Evolutionary conservation across 805 yeast genomes (phyloP).

Genomic region (Tetrapisispora taiwanensis): DNA sequence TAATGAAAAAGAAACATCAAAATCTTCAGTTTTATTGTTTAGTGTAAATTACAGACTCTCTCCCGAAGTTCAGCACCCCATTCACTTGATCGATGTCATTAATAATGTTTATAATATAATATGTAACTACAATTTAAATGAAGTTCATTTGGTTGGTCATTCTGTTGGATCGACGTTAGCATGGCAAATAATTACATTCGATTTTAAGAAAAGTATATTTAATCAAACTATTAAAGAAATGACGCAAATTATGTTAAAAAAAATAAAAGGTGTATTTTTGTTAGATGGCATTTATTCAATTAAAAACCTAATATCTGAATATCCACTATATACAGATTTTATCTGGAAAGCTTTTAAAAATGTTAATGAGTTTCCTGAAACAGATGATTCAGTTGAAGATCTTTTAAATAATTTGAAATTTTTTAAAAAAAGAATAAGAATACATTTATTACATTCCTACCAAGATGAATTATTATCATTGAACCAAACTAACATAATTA

Average conservation of each 20-base stretch:
- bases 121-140: constrained; percentile 17
- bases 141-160: constrained; percentile 49
- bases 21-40: constrained; percentile 17
- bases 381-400: background rate
- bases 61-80: constrained; percentile 53
- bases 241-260: constrained; percentile 6
- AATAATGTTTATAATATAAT: constrained; percentile 30
- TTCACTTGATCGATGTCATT: constrained; percentile 47
- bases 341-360: constrained; percentile 48
- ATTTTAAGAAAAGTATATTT: background rate
- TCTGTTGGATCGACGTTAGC: constrained; percentile 70
- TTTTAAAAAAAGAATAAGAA: background rate
- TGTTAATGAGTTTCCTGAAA: background rate
- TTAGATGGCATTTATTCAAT: constrained; percentile 67
- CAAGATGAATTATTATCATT: constrained; percentile 55
- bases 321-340: constrained; percentile 48
- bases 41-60: constrained; percentile 54
- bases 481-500: constrained; percentile 39
- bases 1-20: background rate
- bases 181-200: constrained; percentile 37
- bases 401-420: constrained; percentile 2
- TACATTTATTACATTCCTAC: constrained; percentile 47
- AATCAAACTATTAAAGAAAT: background rate
- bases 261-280: constrained; percentile 26
- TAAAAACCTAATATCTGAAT: constrained; percentile 42